Percentiles rank a stretch among this genome's conserved stretches.
These are phyloP conservation scores for Cylindrotheca fusiformis DNA, from an alignment of 108 stramenopile genomes.

Conservation along the genomic window DNA sequence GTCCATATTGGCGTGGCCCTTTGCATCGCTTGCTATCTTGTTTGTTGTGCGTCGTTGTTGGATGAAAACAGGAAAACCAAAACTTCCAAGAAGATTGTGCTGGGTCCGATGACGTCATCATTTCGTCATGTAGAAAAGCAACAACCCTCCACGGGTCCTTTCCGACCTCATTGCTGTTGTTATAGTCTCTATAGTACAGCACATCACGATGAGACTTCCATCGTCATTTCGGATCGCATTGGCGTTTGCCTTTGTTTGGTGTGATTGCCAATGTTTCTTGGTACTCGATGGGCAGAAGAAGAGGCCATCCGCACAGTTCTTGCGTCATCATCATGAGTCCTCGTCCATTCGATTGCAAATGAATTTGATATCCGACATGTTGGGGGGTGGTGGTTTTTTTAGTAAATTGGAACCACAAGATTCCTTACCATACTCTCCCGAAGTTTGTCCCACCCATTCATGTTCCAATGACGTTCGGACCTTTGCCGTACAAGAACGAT, in stretches of 20 bases:
- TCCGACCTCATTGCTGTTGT: too few relatives aligned
- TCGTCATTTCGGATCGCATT: too few relatives aligned
- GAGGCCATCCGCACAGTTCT: neutral
- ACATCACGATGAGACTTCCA: neutral
- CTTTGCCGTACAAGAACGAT: conserved; percentile 49
- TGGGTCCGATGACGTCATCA: too few relatives aligned
- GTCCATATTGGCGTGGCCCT: too few relatives aligned
- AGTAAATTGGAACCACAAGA: neutral
- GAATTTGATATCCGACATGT: neutral
- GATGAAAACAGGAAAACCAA: too few relatives aligned
- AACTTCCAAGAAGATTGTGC: too few relatives aligned
- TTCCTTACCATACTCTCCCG: neutral
- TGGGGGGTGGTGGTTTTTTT: neutral
- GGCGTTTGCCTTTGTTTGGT: neutral
- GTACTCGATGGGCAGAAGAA: too few relatives aligned
- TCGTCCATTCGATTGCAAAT: neutral
- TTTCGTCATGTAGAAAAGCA: too few relatives aligned
- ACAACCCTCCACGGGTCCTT: too few relatives aligned
- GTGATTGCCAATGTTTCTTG: neutral
- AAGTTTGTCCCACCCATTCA: neutral
- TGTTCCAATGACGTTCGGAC: neutral
- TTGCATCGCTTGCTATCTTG: too few relatives aligned
- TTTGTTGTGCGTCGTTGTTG: too few relatives aligned
- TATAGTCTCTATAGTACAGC: neutral
- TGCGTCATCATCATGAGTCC: neutral